Evolutionary conservation across 495 filamentous ascomycete genomes (phyloP).

Genomic region (Aspergillus cavernicola): DNA sequence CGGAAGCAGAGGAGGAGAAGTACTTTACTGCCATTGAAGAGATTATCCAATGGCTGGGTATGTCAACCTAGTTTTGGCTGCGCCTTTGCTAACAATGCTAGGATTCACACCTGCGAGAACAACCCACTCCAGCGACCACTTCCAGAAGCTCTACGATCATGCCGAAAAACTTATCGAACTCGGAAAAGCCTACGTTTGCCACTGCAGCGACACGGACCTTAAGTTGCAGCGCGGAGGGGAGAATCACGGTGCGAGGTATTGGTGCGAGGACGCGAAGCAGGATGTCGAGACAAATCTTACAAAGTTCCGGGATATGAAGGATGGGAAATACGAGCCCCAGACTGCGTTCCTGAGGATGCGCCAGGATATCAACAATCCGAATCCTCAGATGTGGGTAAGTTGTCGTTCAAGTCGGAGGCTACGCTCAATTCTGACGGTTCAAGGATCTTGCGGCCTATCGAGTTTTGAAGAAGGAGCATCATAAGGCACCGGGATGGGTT

Average conservation of each 20-base stretch:
- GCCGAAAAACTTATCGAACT: conserved; percentile 78
- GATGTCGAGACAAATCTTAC: conserved; percentile 65
- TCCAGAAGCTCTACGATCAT: conserved; percentile 79
- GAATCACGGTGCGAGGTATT: conserved; percentile 49
- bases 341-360: conserved; percentile 93
- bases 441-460: conserved; percentile 72
- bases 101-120: conserved; percentile 71
- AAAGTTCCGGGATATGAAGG: conserved; percentile 86
- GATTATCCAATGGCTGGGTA: conserved; percentile 71
- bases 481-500: conserved; percentile 65
- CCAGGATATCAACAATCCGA: conserved; percentile 53
- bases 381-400: conserved; percentile 60
- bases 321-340: conserved; percentile 84
- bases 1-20: conserved; percentile 73
- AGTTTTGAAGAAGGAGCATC: conserved; percentile 64
- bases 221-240: conserved; percentile 81
- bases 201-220: conserved; percentile 67
- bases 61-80: neutral
- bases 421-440: neutral
- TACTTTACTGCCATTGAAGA: conserved; percentile 77
- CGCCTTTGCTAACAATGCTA: neutral
- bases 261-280: conserved; percentile 12
- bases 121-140: conserved; percentile 81
- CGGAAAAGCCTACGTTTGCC: conserved; percentile 76
- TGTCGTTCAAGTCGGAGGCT: neutral